Conservation (phyloP, 176 grass and related monocot genomes). For the Aegilops speltoides region DNA sequence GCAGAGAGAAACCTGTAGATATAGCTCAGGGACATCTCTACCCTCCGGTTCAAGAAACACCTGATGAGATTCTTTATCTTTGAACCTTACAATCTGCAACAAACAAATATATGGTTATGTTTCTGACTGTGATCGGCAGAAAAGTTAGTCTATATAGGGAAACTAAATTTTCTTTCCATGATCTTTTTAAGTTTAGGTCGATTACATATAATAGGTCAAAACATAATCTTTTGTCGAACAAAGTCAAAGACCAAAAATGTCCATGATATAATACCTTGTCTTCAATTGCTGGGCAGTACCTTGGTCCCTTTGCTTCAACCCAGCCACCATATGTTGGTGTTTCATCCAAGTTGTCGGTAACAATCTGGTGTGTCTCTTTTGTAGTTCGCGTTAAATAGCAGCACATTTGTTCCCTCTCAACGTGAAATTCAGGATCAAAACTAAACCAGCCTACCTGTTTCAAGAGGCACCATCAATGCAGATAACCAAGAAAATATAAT, state of each 20-base stretch:
- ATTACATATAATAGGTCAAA: background rate
- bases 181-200: constrained; percentile 3
- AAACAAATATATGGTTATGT: constrained; percentile 32
- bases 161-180: background rate
- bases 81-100: constrained; percentile 92
- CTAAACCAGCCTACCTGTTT: constrained; percentile 98
- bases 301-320: constrained; percentile 96
- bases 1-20: constrained; percentile 70
- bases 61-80: constrained; percentile 97
- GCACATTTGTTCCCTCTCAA: constrained; percentile 93
- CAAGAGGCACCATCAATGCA: constrained; percentile 23
- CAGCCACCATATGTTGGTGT: constrained; percentile 98
- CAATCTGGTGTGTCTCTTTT: constrained; percentile 82
- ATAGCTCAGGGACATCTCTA: constrained; percentile 91
- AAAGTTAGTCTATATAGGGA: background rate
- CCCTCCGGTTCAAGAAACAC: constrained; percentile 99
- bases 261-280: constrained; percentile 67
- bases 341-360: constrained; percentile 87
- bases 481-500: background rate
- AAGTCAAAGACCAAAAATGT: constrained; percentile 17
- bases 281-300: constrained; percentile 95
- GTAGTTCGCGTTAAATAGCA: constrained; percentile 95
- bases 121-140: background rate
- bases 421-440: constrained; percentile 90
- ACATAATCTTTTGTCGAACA: background rate